Base-by-base conservation (phyloP, 306 rosid genomes). In the Hippophae gyantsensis region DNA sequence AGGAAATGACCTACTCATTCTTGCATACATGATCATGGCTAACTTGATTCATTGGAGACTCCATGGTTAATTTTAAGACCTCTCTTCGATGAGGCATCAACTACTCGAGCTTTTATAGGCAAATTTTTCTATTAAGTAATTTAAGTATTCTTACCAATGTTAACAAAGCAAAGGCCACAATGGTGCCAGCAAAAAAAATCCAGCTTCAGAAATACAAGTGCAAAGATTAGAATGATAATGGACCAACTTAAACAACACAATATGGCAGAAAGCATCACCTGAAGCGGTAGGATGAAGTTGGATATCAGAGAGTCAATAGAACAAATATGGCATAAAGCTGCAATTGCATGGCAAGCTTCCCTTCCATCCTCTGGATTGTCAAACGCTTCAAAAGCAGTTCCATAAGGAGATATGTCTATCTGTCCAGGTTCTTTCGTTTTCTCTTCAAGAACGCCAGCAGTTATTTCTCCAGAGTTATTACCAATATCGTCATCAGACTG, bases 331-430 rank as follows among this genome's bases (percentile, higher is more conserved):
- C 98, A 90, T 60, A 90, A 82, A 69, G 98, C 89, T 66, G 98
- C 87, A 83, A 90, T 90, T 54, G 96, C 95, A 64, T 85, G 96
- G 67, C 98, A 90, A 63, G 96, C 98, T 74, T 85, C 95, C 80
- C 80, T 87, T 49, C 96, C 96, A 68, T 81, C 81, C 61, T 79
- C 85, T 66, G 14, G 8, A 7, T 53, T 10, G 32, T 66, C 63
- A 78, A 90, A 87, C 57, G 92, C 96, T 9, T 42, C 23, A 47
- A 81, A 76, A 50, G 96, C 96, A 52, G 89, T 79, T 61, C 92
- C 96, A 67, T 85, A 85, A 60, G 70, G 78, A 70, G 89, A 83
- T 57, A 58, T 53, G 69, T 77, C 82, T 46, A 66, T 55, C 69
- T 52, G 60, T 12, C 48, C 68, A 49, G 54, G 60, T 54, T 43